Conservation (phyloP, 371 early-diverging fungal genomes). For the Actinomortierella wolfii region DNA sequence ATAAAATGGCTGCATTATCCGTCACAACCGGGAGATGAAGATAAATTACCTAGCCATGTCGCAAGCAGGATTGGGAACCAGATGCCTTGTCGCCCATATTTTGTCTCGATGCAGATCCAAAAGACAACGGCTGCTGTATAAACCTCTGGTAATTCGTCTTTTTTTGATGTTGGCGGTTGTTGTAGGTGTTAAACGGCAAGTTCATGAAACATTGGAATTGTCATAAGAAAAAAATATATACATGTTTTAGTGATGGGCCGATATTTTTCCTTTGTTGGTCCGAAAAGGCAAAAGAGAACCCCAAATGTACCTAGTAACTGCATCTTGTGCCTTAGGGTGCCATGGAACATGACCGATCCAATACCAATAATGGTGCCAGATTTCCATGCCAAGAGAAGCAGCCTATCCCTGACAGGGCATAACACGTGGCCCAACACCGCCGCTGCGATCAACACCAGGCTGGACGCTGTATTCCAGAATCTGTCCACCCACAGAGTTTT, state of each 20-base stretch:
- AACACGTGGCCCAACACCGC: conserved; percentile 12
- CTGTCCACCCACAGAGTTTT: conserved; percentile 1
- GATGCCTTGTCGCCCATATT: conserved; percentile 22
- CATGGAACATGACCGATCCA: conserved; percentile 37
- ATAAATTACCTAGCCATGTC: conserved; percentile 27
- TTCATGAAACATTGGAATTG: too few relatives aligned
- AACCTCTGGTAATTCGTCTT: conserved; percentile 39
- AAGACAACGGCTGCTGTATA: conserved; percentile 40
- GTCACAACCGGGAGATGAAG: too few relatives aligned
- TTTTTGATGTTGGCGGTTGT: too few relatives aligned
- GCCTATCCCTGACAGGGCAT: conserved; percentile 15
- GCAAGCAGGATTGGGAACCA: conserved; percentile 29
- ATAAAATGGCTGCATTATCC: too few relatives aligned
- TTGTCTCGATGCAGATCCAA: conserved; percentile 31
- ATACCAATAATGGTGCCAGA: conserved; percentile 17
- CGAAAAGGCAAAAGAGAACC: too few relatives aligned
- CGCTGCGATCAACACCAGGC: conserved; percentile 11
- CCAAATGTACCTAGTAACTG: conserved; percentile 38
- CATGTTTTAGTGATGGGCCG: too few relatives aligned
- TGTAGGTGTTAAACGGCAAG: too few relatives aligned
- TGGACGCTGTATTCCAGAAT: conserved; percentile 38
- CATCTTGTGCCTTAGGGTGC: conserved; percentile 42
- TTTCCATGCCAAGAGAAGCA: conserved; percentile 10
- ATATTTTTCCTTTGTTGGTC: too few relatives aligned
- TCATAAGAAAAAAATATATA: too few relatives aligned